Evolutionary conservation across 73 alveolate species (phyloP).

Genomic region (Urostyla sp.): DNA sequence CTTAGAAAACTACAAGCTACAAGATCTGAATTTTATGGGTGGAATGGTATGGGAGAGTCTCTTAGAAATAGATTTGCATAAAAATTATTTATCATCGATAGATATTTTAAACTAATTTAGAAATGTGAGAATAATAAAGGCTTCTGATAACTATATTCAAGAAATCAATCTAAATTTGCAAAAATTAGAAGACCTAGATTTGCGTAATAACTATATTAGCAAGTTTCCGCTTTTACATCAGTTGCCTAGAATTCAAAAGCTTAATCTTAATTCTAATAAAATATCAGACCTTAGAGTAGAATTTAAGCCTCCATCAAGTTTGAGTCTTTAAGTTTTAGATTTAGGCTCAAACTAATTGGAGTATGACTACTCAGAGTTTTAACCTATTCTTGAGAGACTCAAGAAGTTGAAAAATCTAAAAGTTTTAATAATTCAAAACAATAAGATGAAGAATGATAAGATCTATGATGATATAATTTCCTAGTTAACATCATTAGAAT

Average conservation of each 20-base stretch:
- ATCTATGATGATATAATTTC: slow-evolving; percentile 24
- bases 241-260: slow-evolving; percentile 53
- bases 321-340: slow-evolving; percentile 38
- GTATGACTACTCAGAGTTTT: slow-evolving; percentile 20
- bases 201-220: slow-evolving; percentile 46
- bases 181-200: slow-evolving; percentile 59
- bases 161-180: slow-evolving; percentile 54
- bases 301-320: slow-evolving; percentile 34
- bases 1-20: slow-evolving; percentile 22
- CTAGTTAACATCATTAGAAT: slow-evolving; percentile 31
- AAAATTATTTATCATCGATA: slow-evolving; percentile 43
- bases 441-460: slow-evolving; percentile 52
- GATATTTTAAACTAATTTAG: slow-evolving; percentile 60
- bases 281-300: slow-evolving; percentile 48
- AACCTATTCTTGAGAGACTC: slow-evolving; percentile 26
- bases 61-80: slow-evolving; percentile 35
- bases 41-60: slow-evolving; percentile 60
- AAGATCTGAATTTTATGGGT: slow-evolving; percentile 26
- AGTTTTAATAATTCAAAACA: slow-evolving; percentile 12
- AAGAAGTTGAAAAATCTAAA: slow-evolving; percentile 51
- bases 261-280: slow-evolving; percentile 50
- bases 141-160: slow-evolving; percentile 58
- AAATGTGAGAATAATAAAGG: slow-evolving; percentile 44
- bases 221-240: slow-evolving; percentile 60
- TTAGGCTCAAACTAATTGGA: slow-evolving; percentile 50